Evolutionary conservation across 441 rosid genomes (phyloP), one percentile per base, ranked within the genome.

Genomic region (Populus tomentosa): DNA sequence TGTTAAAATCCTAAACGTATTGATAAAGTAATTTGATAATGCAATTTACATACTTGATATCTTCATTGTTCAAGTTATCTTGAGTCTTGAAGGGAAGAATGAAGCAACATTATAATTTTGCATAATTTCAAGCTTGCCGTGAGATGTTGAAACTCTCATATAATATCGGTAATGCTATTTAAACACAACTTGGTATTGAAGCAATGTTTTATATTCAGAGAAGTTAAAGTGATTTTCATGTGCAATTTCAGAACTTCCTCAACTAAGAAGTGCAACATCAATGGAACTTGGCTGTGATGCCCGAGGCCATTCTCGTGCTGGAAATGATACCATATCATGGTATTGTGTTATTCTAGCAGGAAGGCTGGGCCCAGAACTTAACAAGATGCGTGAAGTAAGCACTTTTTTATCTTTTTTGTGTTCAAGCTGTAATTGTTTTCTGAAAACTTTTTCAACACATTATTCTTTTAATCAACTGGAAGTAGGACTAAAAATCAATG

Each of bases 281-380:
- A 87, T 84, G 89, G 98, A 91, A 82, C 91, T 96, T 78, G 99
- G 99, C 42, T 96, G 99, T 83, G 98, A 96, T 86, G 93, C 99
- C 38, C 86, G 89, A 32, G 97, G 98, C 71, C 85, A 92, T 82
- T 90, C 99, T 80, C 95, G 94, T 81, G 97, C 98, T 81, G 99
- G 98, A 79, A 86, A 69, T 83, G 90, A 92, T 72, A 83, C 83
- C 30, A 42, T 76, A 35, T 90, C 91, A 50, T 96, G 99, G 98
- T 96, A 96, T 87, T 96, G 99, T 83, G 95, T 91, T 78, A 85
- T 94, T 80, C 84, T 94, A 80, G 98, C 92, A n/a, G 99, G 99
- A 84, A 91, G 99, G 84, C 90, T 79, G 71, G 85, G 99, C 78
- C 84, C 85, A 21, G 99, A 94, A 82, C 98, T 94, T 77, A 88